phyloP scores from a whole-genome alignment of 2,329 filamentous ascomycete species.

The Atkinsonella hypoxylon region DNA sequence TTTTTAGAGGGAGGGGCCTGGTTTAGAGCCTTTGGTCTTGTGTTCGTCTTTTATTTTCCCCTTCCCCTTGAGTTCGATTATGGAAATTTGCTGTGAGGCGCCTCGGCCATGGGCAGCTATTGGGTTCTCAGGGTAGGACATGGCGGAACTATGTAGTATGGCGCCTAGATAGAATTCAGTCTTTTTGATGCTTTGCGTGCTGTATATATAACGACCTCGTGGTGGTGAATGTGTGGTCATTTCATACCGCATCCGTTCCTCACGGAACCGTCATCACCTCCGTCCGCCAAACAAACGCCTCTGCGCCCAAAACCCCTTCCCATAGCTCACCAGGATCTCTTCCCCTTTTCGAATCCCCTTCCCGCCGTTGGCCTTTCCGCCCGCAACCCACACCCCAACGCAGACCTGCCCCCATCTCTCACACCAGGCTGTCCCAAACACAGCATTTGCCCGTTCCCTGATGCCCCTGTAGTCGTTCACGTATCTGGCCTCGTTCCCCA shows the following conservation, averaged over 20 bases:
- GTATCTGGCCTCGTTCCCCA: slow-evolving; percentile 53
- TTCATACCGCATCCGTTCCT: too few species aligned
- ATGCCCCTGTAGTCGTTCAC: slow-evolving; percentile 57
- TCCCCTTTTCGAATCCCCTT: slow-evolving; percentile 37
- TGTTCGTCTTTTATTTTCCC: neutral
- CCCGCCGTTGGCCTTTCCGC: slow-evolving; percentile 13
- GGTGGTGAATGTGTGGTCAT: neutral
- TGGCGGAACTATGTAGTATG: neutral
- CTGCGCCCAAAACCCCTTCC: slow-evolving; percentile 52
- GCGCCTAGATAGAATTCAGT: neutral
- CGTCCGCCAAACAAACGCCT: slow-evolving; percentile 17
- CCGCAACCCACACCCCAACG: slow-evolving; percentile 46
- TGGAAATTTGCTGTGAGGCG: neutral
- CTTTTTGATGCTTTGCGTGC: neutral
- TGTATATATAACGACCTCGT: neutral
- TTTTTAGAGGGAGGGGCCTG: too few species aligned
- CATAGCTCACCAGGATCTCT: slow-evolving; percentile 55
- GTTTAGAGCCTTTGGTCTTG: neutral
- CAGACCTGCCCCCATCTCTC: slow-evolving; percentile 35
- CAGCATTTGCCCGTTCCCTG: slow-evolving; percentile 38
- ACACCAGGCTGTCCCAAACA: slow-evolving; percentile 49
- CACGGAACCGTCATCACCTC: neutral
- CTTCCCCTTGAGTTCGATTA: neutral
- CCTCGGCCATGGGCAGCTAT: neutral
- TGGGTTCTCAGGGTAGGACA: neutral